Base-by-base conservation (phyloP, 345 rosid genomes). In the Theobroma cacao region DNA sequence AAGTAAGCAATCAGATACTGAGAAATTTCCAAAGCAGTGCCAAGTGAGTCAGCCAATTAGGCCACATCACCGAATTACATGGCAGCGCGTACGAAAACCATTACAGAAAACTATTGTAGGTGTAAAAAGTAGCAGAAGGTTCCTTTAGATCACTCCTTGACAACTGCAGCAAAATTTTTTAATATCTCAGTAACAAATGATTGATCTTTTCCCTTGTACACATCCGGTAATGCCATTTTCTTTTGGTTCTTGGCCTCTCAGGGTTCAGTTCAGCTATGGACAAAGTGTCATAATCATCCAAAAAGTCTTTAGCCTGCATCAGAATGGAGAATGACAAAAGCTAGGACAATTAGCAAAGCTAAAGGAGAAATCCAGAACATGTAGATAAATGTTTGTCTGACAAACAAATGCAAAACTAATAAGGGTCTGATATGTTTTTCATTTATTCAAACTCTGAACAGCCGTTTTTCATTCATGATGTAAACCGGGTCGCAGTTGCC, bases 21-120 rank as follows among this genome's bases (percentile, higher is more conserved):
- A 31, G 61, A 64, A 80, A 82, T 82, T 77, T 47, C 78, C 28
- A 30, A 67, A 67, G 26, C 65, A 81, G 82, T 84, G 87, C 61
- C 74, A 28, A 33, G 36, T 84, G 90, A 88, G 64, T 86, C 90
- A 86, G 63, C 80, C 76, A 50, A 38, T 77, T 80, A 55, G 56
- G 82, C 87, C 77, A 41, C 83, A 77, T 86, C 81, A 66, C 53
- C 58, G 69, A 53, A 48, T 88, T 82, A 79, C 80, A 69, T 69
- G 77, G 80, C 68, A 3, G 68, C 41, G 14, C 52, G 30, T 11
- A 0, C 8, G 48, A 59, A 68, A 73, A 52, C 72, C 8, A 58
- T 43, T 48, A 3, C 79, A 73, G 31, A 69, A 24, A 52, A 43
- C 17, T 28, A 64, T 72, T 82, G 64, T 76, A 30, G 13, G 59